phyloP scores from a whole-genome alignment of 768 basidiomycete species.

The Trametes coccinea region DNA sequence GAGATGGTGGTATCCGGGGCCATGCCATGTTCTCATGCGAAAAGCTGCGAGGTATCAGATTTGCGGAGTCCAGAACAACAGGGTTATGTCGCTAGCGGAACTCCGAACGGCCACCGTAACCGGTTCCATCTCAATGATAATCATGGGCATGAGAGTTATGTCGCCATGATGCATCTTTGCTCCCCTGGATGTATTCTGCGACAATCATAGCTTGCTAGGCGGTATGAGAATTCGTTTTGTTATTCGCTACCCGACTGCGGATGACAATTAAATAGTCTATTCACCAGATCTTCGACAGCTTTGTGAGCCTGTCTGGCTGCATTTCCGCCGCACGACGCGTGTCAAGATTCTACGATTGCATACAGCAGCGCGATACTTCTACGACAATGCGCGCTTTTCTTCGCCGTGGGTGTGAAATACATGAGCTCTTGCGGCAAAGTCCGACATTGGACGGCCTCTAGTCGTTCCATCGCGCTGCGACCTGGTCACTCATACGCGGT shows the following conservation, averaged over 20 bases:
- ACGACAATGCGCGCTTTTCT: neutral
- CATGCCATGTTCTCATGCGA: conserved; percentile 3
- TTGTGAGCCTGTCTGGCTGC: neutral
- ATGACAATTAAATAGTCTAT: neutral
- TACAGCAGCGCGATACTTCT: neutral
- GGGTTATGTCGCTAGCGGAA: neutral
- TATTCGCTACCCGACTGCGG: conserved; percentile 1
- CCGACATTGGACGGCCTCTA: neutral
- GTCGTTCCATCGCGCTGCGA: neutral
- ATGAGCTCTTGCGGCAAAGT: conserved; percentile 12
- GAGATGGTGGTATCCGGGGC: neutral
- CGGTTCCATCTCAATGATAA: neutral
- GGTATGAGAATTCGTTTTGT: neutral
- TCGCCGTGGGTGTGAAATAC: conserved; percentile 1
- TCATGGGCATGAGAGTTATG: neutral
- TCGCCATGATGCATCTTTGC: neutral
- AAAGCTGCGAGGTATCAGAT: neutral
- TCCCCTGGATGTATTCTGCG: neutral
- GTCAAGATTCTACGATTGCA: neutral
- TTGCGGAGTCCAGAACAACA: neutral
- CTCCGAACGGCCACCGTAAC: neutral
- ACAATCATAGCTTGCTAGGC: neutral
- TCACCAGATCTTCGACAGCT: neutral
- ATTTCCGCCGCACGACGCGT: neutral
- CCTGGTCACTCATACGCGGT: neutral